Evolutionary conservation across 441 rosid genomes (phyloP), one percentile per base, ranked within the genome.

Genomic region (Manihot esculenta): DNA sequence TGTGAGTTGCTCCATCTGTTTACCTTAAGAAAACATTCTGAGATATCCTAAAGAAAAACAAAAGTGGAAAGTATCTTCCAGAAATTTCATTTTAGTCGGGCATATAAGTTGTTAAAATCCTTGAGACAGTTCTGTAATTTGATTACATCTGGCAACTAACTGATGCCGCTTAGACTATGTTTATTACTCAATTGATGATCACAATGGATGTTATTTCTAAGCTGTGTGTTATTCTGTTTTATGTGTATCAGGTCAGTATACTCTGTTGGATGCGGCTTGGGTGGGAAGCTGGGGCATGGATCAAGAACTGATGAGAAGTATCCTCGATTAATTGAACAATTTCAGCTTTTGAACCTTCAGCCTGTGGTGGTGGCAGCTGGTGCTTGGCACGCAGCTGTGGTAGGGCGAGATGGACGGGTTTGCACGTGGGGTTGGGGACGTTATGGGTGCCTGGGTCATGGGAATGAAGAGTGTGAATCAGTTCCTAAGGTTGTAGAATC

Each of bases 371-470:
- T 95, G 69, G 90, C 99, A 54, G 98, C 97, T 1, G 99, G 99
- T 75, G 92, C 94, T 49, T 95, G 99, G 99, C 99, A 95, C 80
- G 95, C 98, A 6, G 99, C 98, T 13, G 98, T 87, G 27, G 96
- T 96, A 10, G 99, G 98, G 53, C 86, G 76, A 45, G 97, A 96
- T 53, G 99, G 99, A 20, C 80, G 93, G 69, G 97, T 96, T 72
- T 96, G 97, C 82, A 96, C 99, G 4, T 96, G 99, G 99, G 99
- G 99, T 70, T 96, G 99, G 99, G 99, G 99, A 5, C 93, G 94
- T 61, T 87, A 90, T 35, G 99, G 99, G 11, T 93, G 99, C 82
- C 84, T 96, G 77, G 99, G 99, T 48, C 97, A 93, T 50, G 99
- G 99, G 51, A 83, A 87, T 74, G 98, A 96, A 65, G 99, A 91